phyloP scores from a whole-genome alignment of 257 asterid species.

The Nicotiana knightiana region DNA sequence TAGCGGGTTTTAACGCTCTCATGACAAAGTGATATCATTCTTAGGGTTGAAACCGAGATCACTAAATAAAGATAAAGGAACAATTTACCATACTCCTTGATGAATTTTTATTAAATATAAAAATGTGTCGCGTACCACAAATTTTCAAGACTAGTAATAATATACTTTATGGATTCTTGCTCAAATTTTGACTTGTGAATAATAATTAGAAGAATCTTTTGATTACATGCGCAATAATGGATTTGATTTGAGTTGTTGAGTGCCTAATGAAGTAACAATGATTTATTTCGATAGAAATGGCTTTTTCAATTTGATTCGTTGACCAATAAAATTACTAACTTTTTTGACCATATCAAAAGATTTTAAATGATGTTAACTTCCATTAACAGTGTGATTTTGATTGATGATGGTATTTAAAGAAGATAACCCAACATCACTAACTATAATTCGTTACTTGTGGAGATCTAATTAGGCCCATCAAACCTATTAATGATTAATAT shows the following conservation, averaged over 20 bases:
- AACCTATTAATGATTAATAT: constrained; percentile 10
- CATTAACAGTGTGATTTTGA: constrained; percentile 6
- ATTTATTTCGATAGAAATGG: not conserved
- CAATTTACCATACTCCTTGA: no score
- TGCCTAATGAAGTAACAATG: constrained; percentile 1
- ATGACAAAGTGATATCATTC: no score
- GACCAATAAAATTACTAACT: constrained; percentile 3
- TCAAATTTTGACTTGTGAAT: not conserved
- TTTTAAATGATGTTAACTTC: constrained; percentile 11
- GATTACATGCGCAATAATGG: constrained; percentile 12
- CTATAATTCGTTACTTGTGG: constrained; percentile 19
- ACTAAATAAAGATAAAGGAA: no score
- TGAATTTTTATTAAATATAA: no score
- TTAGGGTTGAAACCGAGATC: no score
- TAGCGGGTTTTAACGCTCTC: no score
- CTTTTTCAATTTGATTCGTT: constrained; percentile 15
- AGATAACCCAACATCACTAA: constrained; percentile 21
- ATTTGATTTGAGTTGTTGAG: constrained; percentile 5
- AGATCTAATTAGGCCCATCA: constrained; percentile 12
- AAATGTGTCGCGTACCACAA: no score
- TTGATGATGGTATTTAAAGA: constrained; percentile 18
- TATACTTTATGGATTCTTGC: not conserved
- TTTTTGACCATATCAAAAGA: not conserved
- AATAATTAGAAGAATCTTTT: constrained; percentile 1
- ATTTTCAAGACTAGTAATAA: not conserved